Percentiles rank a stretch among this genome's conserved stretches.
Conservation (phyloP, 306 rosid genomes). For the Mucuna pruriens region DNA sequence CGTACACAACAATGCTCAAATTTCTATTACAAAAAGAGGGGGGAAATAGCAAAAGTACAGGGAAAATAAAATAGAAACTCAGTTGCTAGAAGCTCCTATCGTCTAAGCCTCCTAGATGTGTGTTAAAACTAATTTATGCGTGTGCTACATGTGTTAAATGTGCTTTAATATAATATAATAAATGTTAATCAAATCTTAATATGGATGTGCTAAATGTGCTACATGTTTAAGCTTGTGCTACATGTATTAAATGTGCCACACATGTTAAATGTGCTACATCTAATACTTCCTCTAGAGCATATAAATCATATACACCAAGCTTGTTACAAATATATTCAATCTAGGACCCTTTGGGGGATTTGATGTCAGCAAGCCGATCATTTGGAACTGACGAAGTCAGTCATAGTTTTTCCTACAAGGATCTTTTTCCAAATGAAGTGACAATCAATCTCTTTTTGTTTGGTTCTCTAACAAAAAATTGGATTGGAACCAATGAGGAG, state of each 20-base stretch:
- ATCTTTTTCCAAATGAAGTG: not conserved
- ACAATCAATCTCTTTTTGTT: not conserved
- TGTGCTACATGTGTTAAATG: too few relatives aligned
- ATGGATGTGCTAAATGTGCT: not conserved
- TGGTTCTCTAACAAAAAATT: too few relatives aligned
- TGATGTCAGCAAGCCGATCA: not conserved
- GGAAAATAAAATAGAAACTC: not conserved
- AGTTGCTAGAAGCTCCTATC: not conserved
- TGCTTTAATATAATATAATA: not conserved
- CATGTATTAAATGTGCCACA: too few relatives aligned
- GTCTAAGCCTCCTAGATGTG: constrained; percentile 17
- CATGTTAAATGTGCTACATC: not conserved
- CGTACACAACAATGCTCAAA: constrained; percentile 7
- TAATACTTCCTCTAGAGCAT: not conserved
- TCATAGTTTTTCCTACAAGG: not conserved
- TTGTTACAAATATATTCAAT: not conserved
- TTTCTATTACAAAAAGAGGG: not conserved
- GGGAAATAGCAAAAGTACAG: not conserved
- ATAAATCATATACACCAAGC: too few relatives aligned
- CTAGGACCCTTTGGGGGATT: not conserved
- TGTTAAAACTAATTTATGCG: too few relatives aligned
- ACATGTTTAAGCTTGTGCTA: too few relatives aligned
- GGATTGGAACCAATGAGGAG: too few relatives aligned
- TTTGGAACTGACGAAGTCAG: not conserved
- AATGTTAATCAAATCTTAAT: not conserved